Conservation (phyloP, 202 grass and related monocot genomes). For the Saccharum hybrid region DNA sequence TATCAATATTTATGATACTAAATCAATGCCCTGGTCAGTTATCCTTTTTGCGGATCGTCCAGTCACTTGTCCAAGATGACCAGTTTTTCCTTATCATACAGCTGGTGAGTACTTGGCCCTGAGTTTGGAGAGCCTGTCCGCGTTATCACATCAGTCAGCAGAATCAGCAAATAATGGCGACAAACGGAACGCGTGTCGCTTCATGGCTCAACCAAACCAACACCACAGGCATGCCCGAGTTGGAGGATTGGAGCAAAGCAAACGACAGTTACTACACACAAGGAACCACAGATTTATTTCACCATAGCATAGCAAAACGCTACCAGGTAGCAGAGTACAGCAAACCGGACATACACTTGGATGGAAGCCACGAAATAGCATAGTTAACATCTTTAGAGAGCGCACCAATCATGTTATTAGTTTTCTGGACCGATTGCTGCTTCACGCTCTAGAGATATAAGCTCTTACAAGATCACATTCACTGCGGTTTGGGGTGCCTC, state of each 20-base stretch:
- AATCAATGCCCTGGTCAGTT: slow-evolving; percentile 2
- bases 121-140: background rate
- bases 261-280: background rate
- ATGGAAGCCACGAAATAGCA: slow-evolving; percentile 25
- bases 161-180: slow-evolving; percentile 4
- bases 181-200: background rate
- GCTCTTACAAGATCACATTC: slow-evolving; percentile 42
- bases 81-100: slow-evolving; percentile 33
- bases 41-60: background rate
- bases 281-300: slow-evolving; percentile 10
- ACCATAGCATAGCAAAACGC: slow-evolving; percentile 12
- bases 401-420: background rate
- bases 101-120: slow-evolving; percentile 9
- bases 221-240: background rate
- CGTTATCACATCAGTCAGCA: slow-evolving; percentile 4
- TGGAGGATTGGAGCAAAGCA: slow-evolving; percentile 1
- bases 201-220: background rate
- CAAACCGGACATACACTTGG: slow-evolving; percentile 8
- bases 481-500: slow-evolving; percentile 56
- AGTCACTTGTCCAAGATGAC: slow-evolving; percentile 31
- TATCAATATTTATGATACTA: background rate
- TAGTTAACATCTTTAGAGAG: slow-evolving; percentile 3
- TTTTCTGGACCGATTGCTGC: background rate
- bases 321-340: slow-evolving; percentile 22
- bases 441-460: background rate